Evolutionary conservation across 2,329 filamentous ascomycete species (phyloP).

Genomic region (Colletotrichum sublineola): DNA sequence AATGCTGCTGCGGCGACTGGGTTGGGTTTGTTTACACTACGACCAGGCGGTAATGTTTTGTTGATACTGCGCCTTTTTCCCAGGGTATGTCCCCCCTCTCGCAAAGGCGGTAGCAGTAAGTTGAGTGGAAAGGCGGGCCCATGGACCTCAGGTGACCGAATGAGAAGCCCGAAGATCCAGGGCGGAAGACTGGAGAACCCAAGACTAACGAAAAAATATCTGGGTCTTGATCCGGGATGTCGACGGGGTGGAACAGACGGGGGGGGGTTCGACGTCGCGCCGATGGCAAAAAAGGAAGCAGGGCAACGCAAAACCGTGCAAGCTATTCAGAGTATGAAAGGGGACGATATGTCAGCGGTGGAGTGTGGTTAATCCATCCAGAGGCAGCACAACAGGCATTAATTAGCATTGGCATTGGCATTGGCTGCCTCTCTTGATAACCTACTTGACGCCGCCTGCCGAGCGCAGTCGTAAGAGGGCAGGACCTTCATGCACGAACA

Average conservation of each 20-base stretch:
- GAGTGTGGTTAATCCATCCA: constrained; percentile 5
- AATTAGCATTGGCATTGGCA: constrained; percentile 11
- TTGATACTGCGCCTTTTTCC: constrained; percentile 40
- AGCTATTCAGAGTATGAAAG: constrained; percentile 11
- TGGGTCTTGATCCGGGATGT: constrained; percentile 33
- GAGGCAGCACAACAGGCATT: constrained; percentile 14
- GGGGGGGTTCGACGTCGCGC: constrained; percentile 33
- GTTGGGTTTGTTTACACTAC: constrained; percentile 39
- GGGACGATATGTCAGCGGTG: background rate
- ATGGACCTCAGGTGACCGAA: constrained; percentile 36
- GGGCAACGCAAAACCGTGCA: constrained; percentile 32
- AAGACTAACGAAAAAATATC: constrained; percentile 37
- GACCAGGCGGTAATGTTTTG: constrained; percentile 18
- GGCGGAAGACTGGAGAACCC: constrained; percentile 16
- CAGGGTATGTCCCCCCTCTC: constrained; percentile 12
- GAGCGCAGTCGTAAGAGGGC: constrained; percentile 23
- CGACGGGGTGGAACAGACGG: constrained; percentile 37
- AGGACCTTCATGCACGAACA: constrained; percentile 27
- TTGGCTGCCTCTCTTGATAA: constrained; percentile 31
- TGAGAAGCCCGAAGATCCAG: constrained; percentile 31
- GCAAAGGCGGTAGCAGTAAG: constrained; percentile 23
- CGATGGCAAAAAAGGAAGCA: constrained; percentile 32
- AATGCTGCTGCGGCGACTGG: background rate
- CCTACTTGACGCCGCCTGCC: background rate
- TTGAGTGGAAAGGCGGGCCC: constrained; percentile 36